Evolutionary conservation across 257 asterid species (phyloP).

Genomic region (Solanum pimpinellifolium): DNA sequence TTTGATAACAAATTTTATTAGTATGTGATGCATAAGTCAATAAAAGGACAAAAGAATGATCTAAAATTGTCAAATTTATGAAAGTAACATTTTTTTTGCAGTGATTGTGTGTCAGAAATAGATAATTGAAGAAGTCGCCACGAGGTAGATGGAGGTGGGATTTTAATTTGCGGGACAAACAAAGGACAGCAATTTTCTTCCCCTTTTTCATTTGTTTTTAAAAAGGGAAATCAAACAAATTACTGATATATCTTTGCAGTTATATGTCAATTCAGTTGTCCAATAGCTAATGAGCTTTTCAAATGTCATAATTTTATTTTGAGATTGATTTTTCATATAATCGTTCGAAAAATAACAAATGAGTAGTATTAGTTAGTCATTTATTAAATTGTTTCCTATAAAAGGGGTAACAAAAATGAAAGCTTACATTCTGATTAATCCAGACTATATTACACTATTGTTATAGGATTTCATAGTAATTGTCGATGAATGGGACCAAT

Average conservation of each 20-base stretch:
- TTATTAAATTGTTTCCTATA: not conserved
- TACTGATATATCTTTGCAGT: not conserved
- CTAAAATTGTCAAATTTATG: not conserved
- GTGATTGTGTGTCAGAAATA: not conserved
- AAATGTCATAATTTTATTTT: not conserved
- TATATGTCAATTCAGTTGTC: not conserved
- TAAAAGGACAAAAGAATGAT: not conserved
- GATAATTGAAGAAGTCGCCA: not conserved
- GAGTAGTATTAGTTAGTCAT: not conserved
- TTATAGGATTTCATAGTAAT: not conserved
- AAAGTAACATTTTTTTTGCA: not conserved
- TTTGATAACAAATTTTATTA: not conserved
- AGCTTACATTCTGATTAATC: not conserved
- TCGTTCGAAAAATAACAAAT: not conserved
- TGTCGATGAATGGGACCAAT: not conserved
- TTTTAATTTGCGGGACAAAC: not conserved
- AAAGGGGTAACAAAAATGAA: not conserved
- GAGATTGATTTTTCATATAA: not conserved
- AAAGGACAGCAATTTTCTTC: not conserved
- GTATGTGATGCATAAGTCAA: not conserved
- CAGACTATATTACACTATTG: not conserved
- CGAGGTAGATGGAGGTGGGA: not conserved
- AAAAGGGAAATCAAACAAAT: not conserved
- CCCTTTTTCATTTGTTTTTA: rapidly evolving
- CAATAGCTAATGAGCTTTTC: not conserved